These are phyloP conservation scores for Bipolaris victoriae DNA, from an alignment of 2,329 filamentous ascomycete genomes.

Conservation along the genomic window DNA sequence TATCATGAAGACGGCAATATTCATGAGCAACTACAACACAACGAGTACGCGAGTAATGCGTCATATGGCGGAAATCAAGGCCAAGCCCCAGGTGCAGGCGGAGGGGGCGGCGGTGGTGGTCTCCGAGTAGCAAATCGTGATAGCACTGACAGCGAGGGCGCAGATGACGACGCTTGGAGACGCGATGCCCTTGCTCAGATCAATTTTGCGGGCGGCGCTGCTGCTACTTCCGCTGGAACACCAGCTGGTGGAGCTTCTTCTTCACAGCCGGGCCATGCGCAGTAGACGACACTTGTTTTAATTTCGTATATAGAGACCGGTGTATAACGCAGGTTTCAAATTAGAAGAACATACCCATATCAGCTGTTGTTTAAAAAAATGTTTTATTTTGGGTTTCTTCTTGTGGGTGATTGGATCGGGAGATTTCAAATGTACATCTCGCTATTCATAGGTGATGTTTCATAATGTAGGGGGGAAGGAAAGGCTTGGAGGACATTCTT, in stretches of 20 bases:
- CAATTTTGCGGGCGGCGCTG: conserved; percentile 17
- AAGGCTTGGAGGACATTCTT: no score
- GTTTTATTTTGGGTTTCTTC: no score
- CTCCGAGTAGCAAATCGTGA: conserved; percentile 53
- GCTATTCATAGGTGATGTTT: no score
- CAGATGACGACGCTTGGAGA: conserved; percentile 20
- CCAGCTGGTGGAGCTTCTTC: neutral
- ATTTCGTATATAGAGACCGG: no score
- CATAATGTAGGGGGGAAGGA: no score
- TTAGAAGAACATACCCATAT: no score
- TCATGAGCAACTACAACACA: conserved; percentile 5
- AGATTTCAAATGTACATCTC: no score
- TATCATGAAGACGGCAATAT: conserved; percentile 10
- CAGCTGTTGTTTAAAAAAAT: no score
- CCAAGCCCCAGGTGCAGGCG: neutral
- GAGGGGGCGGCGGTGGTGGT: conserved; percentile 37
- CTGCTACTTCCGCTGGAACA: neutral
- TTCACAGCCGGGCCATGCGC: conserved; percentile 2
- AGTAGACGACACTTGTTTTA: neutral
- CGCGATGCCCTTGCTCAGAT: conserved; percentile 25
- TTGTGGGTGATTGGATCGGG: no score
- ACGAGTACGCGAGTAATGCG: conserved; percentile 7
- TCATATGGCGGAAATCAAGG: conserved; percentile 7
- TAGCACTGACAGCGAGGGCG: conserved; percentile 28
- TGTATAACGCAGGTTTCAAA: no score